Evolutionary conservation across 208 protist genomes (phyloP), one percentile per base, ranked within the genome.

Genomic region (Tritrichomonas musculus): DNA sequence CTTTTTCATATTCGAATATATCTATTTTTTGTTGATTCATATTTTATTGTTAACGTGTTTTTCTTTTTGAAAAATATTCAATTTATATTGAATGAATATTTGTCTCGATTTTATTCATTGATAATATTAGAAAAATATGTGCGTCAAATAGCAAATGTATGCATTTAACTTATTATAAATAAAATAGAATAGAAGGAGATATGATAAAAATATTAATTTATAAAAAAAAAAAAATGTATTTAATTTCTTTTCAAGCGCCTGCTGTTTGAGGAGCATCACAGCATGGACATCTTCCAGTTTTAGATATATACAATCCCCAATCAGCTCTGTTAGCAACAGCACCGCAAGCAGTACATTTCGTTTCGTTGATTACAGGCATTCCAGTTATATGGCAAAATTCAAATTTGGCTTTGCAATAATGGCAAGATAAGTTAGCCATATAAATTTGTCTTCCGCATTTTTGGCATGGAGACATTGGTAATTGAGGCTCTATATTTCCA

Each of bases 201-300:
- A n/a, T n/a, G n/a, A n/a, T n/a, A n/a, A n/a, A n/a, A n/a, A n/a
- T n/a, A n/a, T n/a, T n/a, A n/a, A n/a, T n/a, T n/a, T n/a, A n/a
- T n/a, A n/a, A n/a, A n/a, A n/a, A n/a, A n/a, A n/a, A n/a, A n/a
- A n/a, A n/a, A n/a, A n/a, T n/a, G n/a, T n/a, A n/a, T n/a, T n/a
- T n/a, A n/a, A n/a, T n/a, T n/a, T n/a, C n/a, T n/a, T n/a, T n/a
- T n/a, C n/a, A n/a, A n/a, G 64, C 64, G 8, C 77, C 77, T 13
- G 77, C 77, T 33, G 77, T 88, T 88, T 88, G 77, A 41, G 77
- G 77, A 11, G 77, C 0, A 17, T 88, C 44, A 47, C 77, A 88
- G 47, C 77, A 88, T 57, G 77, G 77, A 50, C 77, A 88, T 88
- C 77, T 88, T 88, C 77, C 77, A 55, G 47, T 57, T 49, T 88